Conservation (phyloP, 1,284 basidiomycete species). For the Puccinia hordei region DNA sequence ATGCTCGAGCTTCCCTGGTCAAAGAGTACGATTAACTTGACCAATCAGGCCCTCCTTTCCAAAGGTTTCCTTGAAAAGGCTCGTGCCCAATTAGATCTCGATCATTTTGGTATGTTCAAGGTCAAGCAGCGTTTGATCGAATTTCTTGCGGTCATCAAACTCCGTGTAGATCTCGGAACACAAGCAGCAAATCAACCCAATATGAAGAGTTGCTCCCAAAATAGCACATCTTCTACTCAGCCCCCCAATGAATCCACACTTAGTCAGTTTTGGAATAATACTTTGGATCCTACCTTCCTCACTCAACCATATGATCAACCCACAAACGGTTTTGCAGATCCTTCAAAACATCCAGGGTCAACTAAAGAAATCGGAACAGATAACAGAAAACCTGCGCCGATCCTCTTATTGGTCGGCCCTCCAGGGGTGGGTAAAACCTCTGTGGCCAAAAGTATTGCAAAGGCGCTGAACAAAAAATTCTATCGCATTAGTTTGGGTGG, state of each 20-base stretch:
- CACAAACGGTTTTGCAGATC: not conserved
- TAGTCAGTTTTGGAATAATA: conserved; percentile 21
- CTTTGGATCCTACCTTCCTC: conserved; percentile 10
- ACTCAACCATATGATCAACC: conserved; percentile 7
- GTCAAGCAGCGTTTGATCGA: conserved; percentile 62
- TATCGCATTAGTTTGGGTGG: conserved; percentile 56
- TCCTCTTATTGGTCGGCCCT: conserved; percentile 68
- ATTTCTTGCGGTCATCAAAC: conserved; percentile 61
- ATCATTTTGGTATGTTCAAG: conserved; percentile 62
- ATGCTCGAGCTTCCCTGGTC: conserved; percentile 60
- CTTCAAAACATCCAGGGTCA: not conserved
- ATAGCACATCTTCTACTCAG: not conserved
- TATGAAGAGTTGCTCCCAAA: not conserved
- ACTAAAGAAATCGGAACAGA: not conserved
- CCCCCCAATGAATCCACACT: conserved; percentile 26
- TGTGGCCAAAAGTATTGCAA: conserved; percentile 63
- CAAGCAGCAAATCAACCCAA: conserved; percentile 10
- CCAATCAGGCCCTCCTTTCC: conserved; percentile 31
- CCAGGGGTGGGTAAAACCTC: conserved; percentile 83
- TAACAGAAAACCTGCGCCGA: conserved; percentile 69
- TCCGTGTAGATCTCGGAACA: conserved; percentile 57
- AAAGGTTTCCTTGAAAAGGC: conserved; percentile 57
- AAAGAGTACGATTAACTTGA: conserved; percentile 55
- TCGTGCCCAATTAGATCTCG: conserved; percentile 59
- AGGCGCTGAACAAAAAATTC: conserved; percentile 74